phyloP scores from a whole-genome alignment of 305 asterid genomes.

The Fraxinus dipetala region DNA sequence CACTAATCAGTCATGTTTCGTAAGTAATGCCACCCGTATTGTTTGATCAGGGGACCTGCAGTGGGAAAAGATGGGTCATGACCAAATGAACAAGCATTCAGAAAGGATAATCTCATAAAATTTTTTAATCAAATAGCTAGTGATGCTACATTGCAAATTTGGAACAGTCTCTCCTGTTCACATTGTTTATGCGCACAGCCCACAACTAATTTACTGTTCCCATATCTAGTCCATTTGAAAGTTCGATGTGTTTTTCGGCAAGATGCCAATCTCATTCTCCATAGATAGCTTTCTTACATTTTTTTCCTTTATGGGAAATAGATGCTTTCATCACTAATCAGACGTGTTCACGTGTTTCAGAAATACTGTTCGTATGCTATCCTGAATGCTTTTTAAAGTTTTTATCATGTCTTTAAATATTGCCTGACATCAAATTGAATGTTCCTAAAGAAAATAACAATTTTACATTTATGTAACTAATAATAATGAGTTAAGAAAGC shows the following conservation, averaged over 20 bases:
- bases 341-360: background rate
- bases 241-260: background rate
- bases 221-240: slow-evolving; percentile 1
- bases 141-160: background rate
- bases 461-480: background rate
- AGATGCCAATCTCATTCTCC: background rate
- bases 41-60: slow-evolving; percentile 2
- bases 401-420: background rate
- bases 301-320: background rate
- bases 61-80: background rate
- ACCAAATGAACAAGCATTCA: background rate
- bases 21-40: slow-evolving; percentile 21
- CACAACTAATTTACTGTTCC: background rate
- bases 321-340: background rate
- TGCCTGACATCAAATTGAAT: background rate
- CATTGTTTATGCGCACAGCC: background rate
- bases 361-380: background rate
- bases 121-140: background rate
- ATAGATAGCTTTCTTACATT: background rate
- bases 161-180: slow-evolving; percentile 3
- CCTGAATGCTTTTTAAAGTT: background rate
- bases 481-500: background rate
- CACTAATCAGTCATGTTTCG: slow-evolving; percentile 23
- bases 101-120: background rate
- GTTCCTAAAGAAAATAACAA: background rate